Conservation (phyloP, 768 basidiomycete genomes). For the Hirschioporus abietinus region DNA sequence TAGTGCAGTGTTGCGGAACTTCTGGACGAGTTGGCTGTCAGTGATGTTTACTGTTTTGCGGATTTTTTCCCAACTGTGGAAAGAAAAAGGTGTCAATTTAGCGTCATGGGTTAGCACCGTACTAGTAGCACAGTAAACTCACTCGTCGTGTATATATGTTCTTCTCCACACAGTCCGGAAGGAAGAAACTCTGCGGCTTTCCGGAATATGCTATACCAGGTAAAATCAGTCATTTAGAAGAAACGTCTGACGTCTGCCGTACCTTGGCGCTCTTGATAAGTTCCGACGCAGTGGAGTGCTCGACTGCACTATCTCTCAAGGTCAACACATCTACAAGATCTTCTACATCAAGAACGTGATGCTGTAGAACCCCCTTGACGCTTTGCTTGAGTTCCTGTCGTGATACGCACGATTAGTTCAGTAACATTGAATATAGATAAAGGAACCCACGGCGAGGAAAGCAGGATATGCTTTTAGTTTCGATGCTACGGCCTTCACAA, state of each 20-base stretch:
- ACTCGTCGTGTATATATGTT: constrained; percentile 88
- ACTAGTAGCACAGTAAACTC: constrained; percentile 22
- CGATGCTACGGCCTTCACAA: constrained; percentile 50
- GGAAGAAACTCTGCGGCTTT: constrained; percentile 61
- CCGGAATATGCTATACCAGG: constrained; percentile 54
- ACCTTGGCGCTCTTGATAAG: constrained; percentile 56
- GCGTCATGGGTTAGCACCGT: neutral
- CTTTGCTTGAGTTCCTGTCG: constrained; percentile 64
- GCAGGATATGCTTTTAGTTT: constrained; percentile 40
- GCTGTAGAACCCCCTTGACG: constrained; percentile 65
- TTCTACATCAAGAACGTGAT: constrained; percentile 69
- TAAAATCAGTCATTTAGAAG: neutral
- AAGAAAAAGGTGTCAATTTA: constrained; percentile 2
- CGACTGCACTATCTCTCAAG: constrained; percentile 67
- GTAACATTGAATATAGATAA: neutral
- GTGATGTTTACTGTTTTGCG: constrained; percentile 69
- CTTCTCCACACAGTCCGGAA: constrained; percentile 81
- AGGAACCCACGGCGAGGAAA: constrained; percentile 40
- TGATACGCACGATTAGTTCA: neutral
- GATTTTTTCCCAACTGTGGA: constrained; percentile 68
- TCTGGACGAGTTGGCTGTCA: constrained; percentile 67
- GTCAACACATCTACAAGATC: constrained; percentile 80
- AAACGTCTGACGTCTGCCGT: constrained; percentile 13
- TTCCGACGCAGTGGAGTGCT: constrained; percentile 66
- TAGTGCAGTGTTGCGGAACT: constrained; percentile 71